Conservation (phyloP, 2,329 filamentous ascomycete species). For the Colletotrichum euphorbiae region DNA sequence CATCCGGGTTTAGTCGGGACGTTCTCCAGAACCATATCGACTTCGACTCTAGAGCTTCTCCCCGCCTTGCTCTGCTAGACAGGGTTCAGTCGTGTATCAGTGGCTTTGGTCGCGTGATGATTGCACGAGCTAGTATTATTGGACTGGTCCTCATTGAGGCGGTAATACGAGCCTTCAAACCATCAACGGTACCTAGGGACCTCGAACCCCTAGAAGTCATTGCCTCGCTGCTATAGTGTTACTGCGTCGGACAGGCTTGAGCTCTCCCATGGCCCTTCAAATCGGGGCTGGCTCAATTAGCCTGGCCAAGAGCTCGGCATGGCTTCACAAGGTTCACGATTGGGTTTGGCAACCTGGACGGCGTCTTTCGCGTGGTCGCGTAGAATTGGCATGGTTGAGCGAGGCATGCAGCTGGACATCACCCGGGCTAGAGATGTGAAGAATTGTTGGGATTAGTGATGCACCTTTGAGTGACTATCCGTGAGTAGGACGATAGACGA, state of each 20-base stretch:
- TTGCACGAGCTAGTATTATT: background rate
- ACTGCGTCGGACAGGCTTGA: background rate
- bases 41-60: background rate
- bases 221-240: background rate
- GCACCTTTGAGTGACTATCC: background rate
- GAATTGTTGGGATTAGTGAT: constrained; percentile 4
- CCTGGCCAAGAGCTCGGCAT: background rate
- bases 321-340: background rate
- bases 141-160: background rate
- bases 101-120: constrained; percentile 5
- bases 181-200: background rate
- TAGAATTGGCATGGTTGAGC: constrained; percentile 3
- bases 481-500: background rate
- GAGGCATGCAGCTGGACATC: background rate
- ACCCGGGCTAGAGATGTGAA: background rate
- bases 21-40: background rate
- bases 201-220: background rate
- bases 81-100: background rate
- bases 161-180: background rate
- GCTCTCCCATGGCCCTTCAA: constrained; percentile 10
- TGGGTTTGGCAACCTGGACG: constrained; percentile 11
- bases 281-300: constrained; percentile 18
- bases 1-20: no score
- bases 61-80: background rate
- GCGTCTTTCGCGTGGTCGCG: constrained; percentile 15